Conservation (phyloP, 352 stramenopile genomes). For the Pythium volutum region DNA sequence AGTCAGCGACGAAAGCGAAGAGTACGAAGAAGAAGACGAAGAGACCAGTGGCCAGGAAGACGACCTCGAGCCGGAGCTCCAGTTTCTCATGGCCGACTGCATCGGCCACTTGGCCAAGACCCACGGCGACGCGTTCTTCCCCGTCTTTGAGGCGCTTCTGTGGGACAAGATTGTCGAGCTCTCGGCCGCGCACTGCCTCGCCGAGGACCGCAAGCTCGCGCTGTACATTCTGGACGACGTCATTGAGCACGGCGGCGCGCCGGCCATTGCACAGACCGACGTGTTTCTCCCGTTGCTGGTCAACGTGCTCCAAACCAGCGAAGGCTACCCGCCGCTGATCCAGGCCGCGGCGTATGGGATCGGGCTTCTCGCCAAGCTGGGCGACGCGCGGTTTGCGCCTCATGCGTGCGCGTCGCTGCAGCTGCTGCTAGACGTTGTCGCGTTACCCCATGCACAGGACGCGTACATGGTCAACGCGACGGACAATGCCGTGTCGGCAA, state of each 20-base stretch:
- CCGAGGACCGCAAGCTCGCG: slow-evolving; percentile 78
- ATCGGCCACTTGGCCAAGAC: slow-evolving; percentile 72
- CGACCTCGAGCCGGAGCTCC: slow-evolving; percentile 63
- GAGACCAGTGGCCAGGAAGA: slow-evolving; percentile 35
- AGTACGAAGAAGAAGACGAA: slow-evolving; percentile 26
- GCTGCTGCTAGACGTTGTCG: slow-evolving; percentile 59
- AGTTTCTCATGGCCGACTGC: slow-evolving; percentile 78
- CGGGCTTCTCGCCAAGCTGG: slow-evolving; percentile 58
- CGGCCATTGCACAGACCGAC: slow-evolving; percentile 50
- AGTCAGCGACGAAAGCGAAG: slow-evolving; percentile 30
- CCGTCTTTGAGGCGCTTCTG: slow-evolving; percentile 66
- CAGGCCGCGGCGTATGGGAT: slow-evolving; percentile 78
- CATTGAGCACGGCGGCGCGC: slow-evolving; percentile 64
- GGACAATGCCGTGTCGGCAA: slow-evolving; percentile 74
- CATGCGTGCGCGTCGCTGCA: slow-evolving; percentile 51
- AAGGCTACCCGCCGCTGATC: slow-evolving; percentile 51
- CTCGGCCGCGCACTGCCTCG: slow-evolving; percentile 55
- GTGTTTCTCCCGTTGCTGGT: slow-evolving; percentile 67
- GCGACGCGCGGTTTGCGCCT: slow-evolving; percentile 45
- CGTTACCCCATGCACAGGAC: slow-evolving; percentile 44
- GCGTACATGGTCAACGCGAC: slow-evolving; percentile 62
- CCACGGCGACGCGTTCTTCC: slow-evolving; percentile 64
- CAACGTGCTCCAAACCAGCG: slow-evolving; percentile 57
- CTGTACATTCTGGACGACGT: slow-evolving; percentile 88
- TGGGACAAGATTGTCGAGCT: slow-evolving; percentile 80